Conservation (phyloP, 2,329 filamentous ascomycete species). For the Colletotrichum eremochloae region DNA sequence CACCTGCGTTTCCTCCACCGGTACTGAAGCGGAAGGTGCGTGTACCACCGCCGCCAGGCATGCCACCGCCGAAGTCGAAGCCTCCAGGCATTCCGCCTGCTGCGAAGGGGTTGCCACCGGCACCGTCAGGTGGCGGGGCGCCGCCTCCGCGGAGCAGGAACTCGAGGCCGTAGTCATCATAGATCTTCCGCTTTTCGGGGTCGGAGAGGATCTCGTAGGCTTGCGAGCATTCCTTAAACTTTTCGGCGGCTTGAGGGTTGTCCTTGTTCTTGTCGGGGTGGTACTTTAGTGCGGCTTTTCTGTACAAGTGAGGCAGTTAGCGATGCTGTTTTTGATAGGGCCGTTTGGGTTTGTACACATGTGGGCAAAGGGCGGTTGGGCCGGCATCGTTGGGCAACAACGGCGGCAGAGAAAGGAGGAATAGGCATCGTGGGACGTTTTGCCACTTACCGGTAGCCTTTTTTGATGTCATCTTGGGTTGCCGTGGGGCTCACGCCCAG, state of each 20-base stretch:
- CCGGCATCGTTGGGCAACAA: constrained; percentile 23
- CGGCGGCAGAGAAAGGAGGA: not conserved
- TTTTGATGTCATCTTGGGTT: constrained; percentile 95
- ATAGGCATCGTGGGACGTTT: constrained; percentile 20
- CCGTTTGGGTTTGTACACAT: not conserved
- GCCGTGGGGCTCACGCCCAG: constrained; percentile 84
- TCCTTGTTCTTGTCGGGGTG: constrained; percentile 99
- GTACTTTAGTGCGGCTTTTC: constrained; percentile 89
- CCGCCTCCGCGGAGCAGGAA: constrained; percentile 87
- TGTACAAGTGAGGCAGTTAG: constrained; percentile 58
- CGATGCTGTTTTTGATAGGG: constrained; percentile 14
- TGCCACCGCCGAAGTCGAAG: constrained; percentile 65
- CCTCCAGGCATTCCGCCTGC: constrained; percentile 67
- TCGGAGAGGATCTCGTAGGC: constrained; percentile 98
- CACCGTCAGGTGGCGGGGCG: constrained; percentile 72
- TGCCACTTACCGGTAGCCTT: constrained; percentile 82
- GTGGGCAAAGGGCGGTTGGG: constrained; percentile 13
- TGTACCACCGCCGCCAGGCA: constrained; percentile 56
- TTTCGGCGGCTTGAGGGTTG: constrained; percentile 86
- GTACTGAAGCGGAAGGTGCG: constrained; percentile 77
- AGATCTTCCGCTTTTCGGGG: constrained; percentile 94
- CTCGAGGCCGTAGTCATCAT: constrained; percentile 95
- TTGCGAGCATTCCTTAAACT: constrained; percentile 98
- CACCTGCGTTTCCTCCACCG: constrained; percentile 61
- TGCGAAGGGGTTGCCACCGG: constrained; percentile 72